Conservation (phyloP, 768 basidiomycete species). For the Mycena latifolia region DNA sequence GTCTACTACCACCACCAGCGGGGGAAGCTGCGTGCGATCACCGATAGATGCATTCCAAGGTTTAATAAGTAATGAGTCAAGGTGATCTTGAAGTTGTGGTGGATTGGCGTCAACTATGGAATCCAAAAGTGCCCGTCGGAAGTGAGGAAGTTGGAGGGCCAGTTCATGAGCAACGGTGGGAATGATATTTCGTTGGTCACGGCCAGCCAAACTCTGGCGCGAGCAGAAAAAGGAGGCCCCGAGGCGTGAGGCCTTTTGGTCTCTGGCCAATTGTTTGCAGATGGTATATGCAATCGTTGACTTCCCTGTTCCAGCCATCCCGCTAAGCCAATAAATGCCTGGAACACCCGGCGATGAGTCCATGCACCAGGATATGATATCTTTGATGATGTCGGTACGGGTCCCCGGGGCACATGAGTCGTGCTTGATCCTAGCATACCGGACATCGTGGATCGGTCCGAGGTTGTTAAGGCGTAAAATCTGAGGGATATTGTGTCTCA, state of each 20-base stretch:
- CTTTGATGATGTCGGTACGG: neutral
- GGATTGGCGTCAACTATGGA: constrained; percentile 4
- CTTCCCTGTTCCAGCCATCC: too few species aligned
- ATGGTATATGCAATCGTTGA: too few species aligned
- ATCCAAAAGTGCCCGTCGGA: constrained; percentile 2
- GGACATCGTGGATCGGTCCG: neutral
- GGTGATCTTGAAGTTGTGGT: neutral
- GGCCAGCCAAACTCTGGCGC: too few species aligned
- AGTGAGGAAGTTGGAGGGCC: too few species aligned
- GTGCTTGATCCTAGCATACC: neutral
- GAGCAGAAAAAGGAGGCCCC: too few species aligned
- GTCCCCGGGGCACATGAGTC: neutral
- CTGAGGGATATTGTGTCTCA: neutral
- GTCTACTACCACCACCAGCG: constrained; percentile 6
- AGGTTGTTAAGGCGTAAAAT: neutral
- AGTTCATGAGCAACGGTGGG: too few species aligned
- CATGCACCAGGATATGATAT: too few species aligned
- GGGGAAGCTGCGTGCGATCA: constrained; percentile 1
- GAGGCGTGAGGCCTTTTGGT: too few species aligned
- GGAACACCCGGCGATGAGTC: too few species aligned
- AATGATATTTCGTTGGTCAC: too few species aligned
- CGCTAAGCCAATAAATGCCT: too few species aligned
- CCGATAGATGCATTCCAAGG: constrained; percentile 5
- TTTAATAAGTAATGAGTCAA: neutral
- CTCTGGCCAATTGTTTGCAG: too few species aligned